phyloP scores from a whole-genome alignment of 2,329 filamentous ascomycete genomes.

The Sarocladium oryzae region DNA sequence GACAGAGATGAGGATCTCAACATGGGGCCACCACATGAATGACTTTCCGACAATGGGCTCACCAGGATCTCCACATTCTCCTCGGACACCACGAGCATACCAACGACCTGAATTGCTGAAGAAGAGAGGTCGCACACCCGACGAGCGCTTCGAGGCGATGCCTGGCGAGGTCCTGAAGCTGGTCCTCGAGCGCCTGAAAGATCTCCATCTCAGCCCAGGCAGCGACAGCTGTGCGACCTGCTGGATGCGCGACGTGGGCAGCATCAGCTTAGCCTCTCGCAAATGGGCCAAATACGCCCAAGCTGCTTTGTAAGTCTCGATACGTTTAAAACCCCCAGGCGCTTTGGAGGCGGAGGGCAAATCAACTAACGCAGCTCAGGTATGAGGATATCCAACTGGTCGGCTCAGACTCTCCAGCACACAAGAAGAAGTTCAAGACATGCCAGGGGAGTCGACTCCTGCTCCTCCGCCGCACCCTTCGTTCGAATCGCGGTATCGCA shows the following conservation, averaged over 20 bases:
- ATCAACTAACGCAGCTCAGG: constrained; percentile 21
- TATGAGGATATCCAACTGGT: constrained; percentile 54
- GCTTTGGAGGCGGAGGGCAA: background rate
- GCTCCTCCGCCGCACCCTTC: constrained; percentile 51
- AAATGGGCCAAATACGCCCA: constrained; percentile 47
- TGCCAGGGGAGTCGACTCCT: constrained; percentile 45
- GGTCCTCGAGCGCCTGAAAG: constrained; percentile 47
- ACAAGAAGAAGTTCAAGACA: constrained; percentile 53
- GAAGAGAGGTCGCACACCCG: constrained; percentile 26
- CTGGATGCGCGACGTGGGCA: constrained; percentile 56
- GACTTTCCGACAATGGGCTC: background rate
- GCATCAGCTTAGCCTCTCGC: constrained; percentile 41
- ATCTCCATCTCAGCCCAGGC: constrained; percentile 39
- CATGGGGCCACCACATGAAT: constrained; percentile 5
- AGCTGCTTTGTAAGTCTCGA: constrained; percentile 38
- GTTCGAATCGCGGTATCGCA: constrained; percentile 46
- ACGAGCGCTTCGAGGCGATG: constrained; percentile 48
- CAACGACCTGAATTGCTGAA: constrained; percentile 10
- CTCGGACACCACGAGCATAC: constrained; percentile 1
- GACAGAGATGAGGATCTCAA: constrained; percentile 5
- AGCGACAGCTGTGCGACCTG: constrained; percentile 56
- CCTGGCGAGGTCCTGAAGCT: constrained; percentile 53
- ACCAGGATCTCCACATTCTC: background rate
- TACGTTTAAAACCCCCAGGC: background rate
- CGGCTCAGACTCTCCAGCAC: constrained; percentile 47